A percentile compares a stretch with the other conserved stretches of the same genome.
Evolutionary conservation across 2,329 filamentous ascomycete genomes (phyloP).

Genomic region (Apiospora saccharicola): DNA sequence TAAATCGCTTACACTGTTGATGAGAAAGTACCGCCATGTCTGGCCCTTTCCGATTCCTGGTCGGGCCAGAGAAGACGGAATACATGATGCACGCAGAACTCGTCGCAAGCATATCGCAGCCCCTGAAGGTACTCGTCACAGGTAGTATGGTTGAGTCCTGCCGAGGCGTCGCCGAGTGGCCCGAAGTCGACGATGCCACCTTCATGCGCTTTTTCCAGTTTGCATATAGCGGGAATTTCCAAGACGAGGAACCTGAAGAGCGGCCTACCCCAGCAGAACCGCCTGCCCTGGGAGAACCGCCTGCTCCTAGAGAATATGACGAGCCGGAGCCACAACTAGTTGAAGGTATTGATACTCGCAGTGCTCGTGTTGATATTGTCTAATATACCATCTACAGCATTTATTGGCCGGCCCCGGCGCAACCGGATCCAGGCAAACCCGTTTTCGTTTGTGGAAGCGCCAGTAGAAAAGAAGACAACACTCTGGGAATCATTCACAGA

Average conservation of each 20-base stretch:
- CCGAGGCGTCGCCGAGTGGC: conserved; percentile 48
- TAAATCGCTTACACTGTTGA: background rate
- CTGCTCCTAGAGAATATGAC: too few species aligned
- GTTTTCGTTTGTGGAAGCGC: too few species aligned
- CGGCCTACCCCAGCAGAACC: too few species aligned
- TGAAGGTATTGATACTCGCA: too few species aligned
- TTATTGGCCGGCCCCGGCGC: too few species aligned
- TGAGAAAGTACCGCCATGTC: conserved; percentile 47
- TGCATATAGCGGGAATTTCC: conserved; percentile 58
- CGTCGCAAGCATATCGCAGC: conserved; percentile 51
- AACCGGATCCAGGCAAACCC: too few species aligned
- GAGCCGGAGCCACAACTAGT: too few species aligned
- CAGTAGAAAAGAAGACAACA: too few species aligned
- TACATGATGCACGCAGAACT: conserved; percentile 54
- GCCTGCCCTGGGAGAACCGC: too few species aligned
- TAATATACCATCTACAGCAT: too few species aligned
- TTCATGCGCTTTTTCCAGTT: conserved; percentile 57
- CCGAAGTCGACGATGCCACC: conserved; percentile 55
- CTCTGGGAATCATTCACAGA: background rate
- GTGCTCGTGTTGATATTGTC: too few species aligned
- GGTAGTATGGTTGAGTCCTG: conserved; percentile 53
- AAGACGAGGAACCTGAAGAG: conserved; percentile 33
- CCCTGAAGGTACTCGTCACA: conserved; percentile 52
- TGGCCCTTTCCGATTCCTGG: conserved; percentile 52
- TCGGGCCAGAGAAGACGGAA: conserved; percentile 53